Evolutionary conservation across 2,329 filamentous ascomycete genomes (phyloP).

Genomic region (Ophiostoma triangulosporum): DNA sequence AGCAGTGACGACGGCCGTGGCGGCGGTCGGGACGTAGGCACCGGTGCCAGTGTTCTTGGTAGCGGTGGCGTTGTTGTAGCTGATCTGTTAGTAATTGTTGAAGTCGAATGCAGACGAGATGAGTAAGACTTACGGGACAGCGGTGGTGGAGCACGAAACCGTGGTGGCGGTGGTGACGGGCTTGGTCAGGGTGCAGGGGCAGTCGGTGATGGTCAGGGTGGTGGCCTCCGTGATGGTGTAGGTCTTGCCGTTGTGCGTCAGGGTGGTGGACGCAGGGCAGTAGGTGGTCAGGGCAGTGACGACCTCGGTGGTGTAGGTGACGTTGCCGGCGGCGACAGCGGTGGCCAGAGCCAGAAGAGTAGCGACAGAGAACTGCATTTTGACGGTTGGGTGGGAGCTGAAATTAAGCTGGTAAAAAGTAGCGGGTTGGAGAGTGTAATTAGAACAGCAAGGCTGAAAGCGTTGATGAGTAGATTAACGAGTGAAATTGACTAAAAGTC

Average conservation of each 20-base stretch:
- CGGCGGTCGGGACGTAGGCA: slow-evolving; percentile 23
- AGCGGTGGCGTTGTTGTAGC: slow-evolving; percentile 28
- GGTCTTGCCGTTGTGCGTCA: slow-evolving; percentile 51
- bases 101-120: neutral
- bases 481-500: slow-evolving; percentile 47
- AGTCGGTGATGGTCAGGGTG: slow-evolving; percentile 51
- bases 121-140: slow-evolving; percentile 34
- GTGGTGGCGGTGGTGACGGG: slow-evolving; percentile 39
- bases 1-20: slow-evolving; percentile 34
- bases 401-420: slow-evolving; percentile 8
- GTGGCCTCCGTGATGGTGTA: slow-evolving; percentile 57
- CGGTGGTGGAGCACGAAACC: slow-evolving; percentile 36
- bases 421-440: slow-evolving; percentile 13
- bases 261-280: slow-evolving; percentile 53
- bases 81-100: slow-evolving; percentile 11
- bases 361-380: slow-evolving; percentile 51
- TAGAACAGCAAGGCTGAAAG: slow-evolving; percentile 16
- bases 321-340: slow-evolving; percentile 30
- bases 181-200: slow-evolving; percentile 52
- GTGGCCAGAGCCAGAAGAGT: slow-evolving; percentile 38
- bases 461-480: slow-evolving; percentile 28
- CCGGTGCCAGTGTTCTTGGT: slow-evolving; percentile 25
- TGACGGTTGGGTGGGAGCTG: slow-evolving; percentile 34
- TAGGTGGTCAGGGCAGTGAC: slow-evolving; percentile 55
- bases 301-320: slow-evolving; percentile 49